phyloP scores from a whole-genome alignment of 148 eudicot species.

The Suaeda aralocaspica region DNA sequence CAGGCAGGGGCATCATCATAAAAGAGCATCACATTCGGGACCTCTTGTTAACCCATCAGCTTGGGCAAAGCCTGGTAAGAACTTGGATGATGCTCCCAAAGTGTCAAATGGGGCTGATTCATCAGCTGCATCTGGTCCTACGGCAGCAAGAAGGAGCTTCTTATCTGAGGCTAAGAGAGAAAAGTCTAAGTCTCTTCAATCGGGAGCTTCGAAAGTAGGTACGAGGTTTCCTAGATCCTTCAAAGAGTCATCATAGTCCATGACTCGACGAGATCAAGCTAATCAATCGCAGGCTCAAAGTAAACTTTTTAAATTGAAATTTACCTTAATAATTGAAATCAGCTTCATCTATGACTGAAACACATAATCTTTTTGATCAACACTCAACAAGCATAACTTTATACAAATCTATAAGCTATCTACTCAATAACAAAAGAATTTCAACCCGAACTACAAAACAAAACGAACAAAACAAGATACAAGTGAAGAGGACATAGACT shows the following conservation, averaged over 20 bases:
- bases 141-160: slow-evolving; percentile 54
- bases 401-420: too few species aligned
- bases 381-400: too few species aligned
- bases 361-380: too few species aligned
- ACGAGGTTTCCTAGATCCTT: slow-evolving; percentile 76
- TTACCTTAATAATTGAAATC: too few species aligned
- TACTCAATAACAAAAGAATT: too few species aligned
- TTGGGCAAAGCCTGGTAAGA: slow-evolving; percentile 66
- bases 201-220: slow-evolving; percentile 52
- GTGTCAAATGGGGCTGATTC: slow-evolving; percentile 51
- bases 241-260: slow-evolving; percentile 61
- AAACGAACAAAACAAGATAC: too few species aligned
- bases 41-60: slow-evolving; percentile 71
- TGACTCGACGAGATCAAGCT: slow-evolving; percentile 45
- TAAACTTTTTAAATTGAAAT: too few species aligned
- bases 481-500: too few species aligned
- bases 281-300: slow-evolving; percentile 27
- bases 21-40: slow-evolving; percentile 91
- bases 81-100: slow-evolving; percentile 60
- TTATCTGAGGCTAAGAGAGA: slow-evolving; percentile 57
- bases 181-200: slow-evolving; percentile 39
- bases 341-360: too few species aligned
- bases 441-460: too few species aligned
- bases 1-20: slow-evolving; percentile 39
- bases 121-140: slow-evolving; percentile 42